These are phyloP conservation scores for Coemansia sp. DNA, from an alignment of 192 early-diverging fungal species.

Conservation along the genomic window DNA sequence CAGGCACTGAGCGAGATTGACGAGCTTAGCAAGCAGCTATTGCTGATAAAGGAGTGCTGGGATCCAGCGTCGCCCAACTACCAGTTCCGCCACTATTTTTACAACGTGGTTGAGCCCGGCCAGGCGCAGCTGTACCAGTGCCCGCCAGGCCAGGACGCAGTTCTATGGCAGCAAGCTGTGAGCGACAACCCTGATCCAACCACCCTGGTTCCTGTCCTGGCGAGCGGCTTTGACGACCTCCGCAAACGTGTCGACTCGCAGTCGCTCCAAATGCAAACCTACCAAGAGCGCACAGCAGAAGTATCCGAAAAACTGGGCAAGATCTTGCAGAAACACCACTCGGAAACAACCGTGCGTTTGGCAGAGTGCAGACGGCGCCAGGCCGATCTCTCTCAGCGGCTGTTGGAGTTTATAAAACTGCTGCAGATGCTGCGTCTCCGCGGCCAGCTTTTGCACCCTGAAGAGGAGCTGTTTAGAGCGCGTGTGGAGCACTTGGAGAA, in stretches of 20 bases:
- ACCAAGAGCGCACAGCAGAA: conserved; percentile 73
- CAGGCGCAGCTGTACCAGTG: conserved; percentile 78
- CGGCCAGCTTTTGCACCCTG: conserved; percentile 76
- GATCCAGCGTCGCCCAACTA: conserved; percentile 74
- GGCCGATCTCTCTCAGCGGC: conserved; percentile 69
- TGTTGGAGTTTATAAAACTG: conserved; percentile 83
- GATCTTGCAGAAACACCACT: conserved; percentile 65
- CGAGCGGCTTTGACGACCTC: conserved; percentile 87
- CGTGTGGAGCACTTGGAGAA: conserved; percentile 73
- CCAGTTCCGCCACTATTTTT: conserved; percentile 93
- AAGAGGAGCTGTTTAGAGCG: conserved; percentile 78
- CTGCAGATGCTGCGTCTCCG: conserved; percentile 82
- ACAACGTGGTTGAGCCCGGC: conserved; percentile 88
- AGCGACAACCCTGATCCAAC: conserved; percentile 84
- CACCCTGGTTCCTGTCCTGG: conserved; percentile 89
- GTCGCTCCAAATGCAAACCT: conserved; percentile 63
- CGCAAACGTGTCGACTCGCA: conserved; percentile 83
- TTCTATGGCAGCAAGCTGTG: conserved; percentile 81
- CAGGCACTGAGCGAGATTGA: conserved; percentile 32
- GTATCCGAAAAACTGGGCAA: conserved; percentile 58
- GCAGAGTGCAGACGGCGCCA: conserved; percentile 80
- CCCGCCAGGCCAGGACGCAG: conserved; percentile 65
- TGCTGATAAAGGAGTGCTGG: conserved; percentile 73
- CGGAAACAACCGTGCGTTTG: conserved; percentile 71
- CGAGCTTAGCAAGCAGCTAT: conserved; percentile 61